phyloP scores from a whole-genome alignment of 257 asterid genomes.

The Eustoma russellianum region DNA sequence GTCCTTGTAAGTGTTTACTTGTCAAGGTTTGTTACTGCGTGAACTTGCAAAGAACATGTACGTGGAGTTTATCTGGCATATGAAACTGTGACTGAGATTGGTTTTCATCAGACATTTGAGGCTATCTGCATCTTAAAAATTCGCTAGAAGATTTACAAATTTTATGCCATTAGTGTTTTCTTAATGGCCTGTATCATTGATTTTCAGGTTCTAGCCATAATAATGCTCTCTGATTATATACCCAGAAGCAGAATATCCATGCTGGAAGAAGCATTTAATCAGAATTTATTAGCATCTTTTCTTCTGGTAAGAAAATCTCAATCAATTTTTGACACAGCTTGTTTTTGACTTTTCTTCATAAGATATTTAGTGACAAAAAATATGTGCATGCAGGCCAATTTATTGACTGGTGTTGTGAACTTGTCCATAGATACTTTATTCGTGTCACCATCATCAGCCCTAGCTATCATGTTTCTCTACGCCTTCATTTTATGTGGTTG shows the following conservation, averaged over 20 bases:
- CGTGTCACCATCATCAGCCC: constrained; percentile 39
- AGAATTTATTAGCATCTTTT: constrained; percentile 66
- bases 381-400: constrained; percentile 57
- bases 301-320: constrained; percentile 57
- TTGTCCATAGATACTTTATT: constrained; percentile 63
- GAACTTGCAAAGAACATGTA: too few relatives aligned
- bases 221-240: constrained; percentile 41
- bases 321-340: neutral
- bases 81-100: too few relatives aligned
- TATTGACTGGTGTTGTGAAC: constrained; percentile 73
- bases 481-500: constrained; percentile 36
- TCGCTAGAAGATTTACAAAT: too few relatives aligned
- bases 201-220: constrained; percentile 58
- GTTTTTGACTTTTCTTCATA: neutral
- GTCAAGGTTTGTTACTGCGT: too few relatives aligned
- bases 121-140: too few relatives aligned
- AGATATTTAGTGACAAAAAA: neutral
- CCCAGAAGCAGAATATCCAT: constrained; percentile 39
- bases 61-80: too few relatives aligned
- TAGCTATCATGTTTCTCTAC: constrained; percentile 54
- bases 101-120: too few relatives aligned
- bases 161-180: neutral
- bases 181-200: neutral
- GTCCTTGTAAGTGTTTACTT: too few relatives aligned
- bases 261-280: constrained; percentile 57